Evolutionary conservation across 352 stramenopile genomes (phyloP), one percentile per base, ranked within the genome.

Genomic region (Globisporangium cederbergense): DNA sequence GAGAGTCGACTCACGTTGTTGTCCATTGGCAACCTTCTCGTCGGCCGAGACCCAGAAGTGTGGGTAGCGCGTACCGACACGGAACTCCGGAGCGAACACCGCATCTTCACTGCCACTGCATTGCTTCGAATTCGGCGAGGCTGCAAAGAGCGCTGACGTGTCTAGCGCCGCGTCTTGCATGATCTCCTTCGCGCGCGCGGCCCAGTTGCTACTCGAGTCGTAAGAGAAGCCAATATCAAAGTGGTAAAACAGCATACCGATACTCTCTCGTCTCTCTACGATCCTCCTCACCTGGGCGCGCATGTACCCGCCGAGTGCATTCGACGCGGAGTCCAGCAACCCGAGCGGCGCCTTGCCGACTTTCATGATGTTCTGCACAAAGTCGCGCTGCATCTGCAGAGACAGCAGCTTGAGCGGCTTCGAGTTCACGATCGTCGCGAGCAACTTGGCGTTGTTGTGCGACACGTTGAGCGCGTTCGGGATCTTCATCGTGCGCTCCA

Each of bases 211-310:
- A 4, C 32, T 62, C n/a, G 69, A 62, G 43, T 83, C 66, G 67
- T 94, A 95, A 28, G 83, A 90, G 60, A 88, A 93, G 1, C 87
- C 87, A 64, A 94, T 86, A 66, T 95, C 87, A 52, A 92, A 93
- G 56, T 93, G 74, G 72, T 92, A 94, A 66, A 95, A 95, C 46
- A 95, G 73, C 87, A 95, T 93, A 0, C 81, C 83, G 10, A 95
- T 66, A n/a, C 75, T 79, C 54, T 79, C 60, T 11, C 83, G 76
- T 34, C 68, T 62, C 16, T 64, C 61, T 49, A 93, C 80, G 32
- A 95, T 88, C 43, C 84, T 67, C 54, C 76, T 64, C 20, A 93
- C 87, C 38, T 76, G 81, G 18, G 64, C 25, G 9, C 75, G 73
- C 80, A 95, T 88, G 42, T 70, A 75, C 20, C 79, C 71, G 14